A percentile compares a stretch with the other conserved stretches of the same genome.
Evolutionary conservation across 108 stramenopile genomes (phyloP).

Genomic region (Fistulifera pelliculosa): DNA sequence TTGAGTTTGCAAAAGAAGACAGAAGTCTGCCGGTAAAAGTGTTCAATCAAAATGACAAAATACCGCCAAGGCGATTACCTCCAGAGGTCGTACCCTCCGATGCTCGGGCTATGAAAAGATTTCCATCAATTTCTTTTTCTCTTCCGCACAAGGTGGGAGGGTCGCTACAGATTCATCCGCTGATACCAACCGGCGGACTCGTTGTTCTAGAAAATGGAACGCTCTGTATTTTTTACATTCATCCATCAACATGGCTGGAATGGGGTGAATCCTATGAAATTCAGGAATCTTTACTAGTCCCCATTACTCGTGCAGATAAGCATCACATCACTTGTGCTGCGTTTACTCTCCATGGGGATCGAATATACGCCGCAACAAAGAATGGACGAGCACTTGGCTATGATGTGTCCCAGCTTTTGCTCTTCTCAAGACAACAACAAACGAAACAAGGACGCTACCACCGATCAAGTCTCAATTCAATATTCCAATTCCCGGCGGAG

Average conservation of each 20-base stretch:
- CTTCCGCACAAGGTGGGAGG: conserved; percentile 47
- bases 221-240: conserved; percentile 35
- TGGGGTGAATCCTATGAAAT: background rate
- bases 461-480: conserved; percentile 14
- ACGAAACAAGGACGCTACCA: background rate
- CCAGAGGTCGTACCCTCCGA: background rate
- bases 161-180: conserved; percentile 54
- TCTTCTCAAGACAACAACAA: background rate
- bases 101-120: background rate
- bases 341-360: conserved; percentile 51
- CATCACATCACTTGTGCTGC: conserved; percentile 38
- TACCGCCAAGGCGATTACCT: no score
- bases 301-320: background rate
- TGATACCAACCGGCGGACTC: conserved; percentile 36
- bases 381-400: conserved; percentile 48
- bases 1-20: background rate
- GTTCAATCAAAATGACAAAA: background rate
- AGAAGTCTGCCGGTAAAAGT: background rate
- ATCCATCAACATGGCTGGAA: background rate
- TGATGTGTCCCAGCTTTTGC: conserved; percentile 14
- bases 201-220: conserved; percentile 54
- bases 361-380: conserved; percentile 58
- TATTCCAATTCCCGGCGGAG: conserved; percentile 47
- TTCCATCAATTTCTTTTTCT: conserved; percentile 19
- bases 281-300: background rate